A percentile compares a stretch with the other conserved stretches of the same genome.
These are phyloP conservation scores for Rosa persica DNA, from an alignment of 306 rosid species.

Conservation along the genomic window DNA sequence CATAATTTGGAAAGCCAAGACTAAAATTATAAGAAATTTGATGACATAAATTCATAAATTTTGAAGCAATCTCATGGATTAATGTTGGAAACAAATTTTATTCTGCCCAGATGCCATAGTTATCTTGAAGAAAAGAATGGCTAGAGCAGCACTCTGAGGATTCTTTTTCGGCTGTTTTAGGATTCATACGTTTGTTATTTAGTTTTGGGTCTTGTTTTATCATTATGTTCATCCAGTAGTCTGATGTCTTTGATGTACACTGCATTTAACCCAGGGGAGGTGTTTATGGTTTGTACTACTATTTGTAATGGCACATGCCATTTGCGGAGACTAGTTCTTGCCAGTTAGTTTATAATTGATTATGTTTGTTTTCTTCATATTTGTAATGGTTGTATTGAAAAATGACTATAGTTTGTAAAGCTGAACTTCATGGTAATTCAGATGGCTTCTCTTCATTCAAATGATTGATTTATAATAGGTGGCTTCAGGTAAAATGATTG, in stretches of 20 bases:
- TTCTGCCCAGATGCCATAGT: not conserved
- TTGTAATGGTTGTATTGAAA: no score
- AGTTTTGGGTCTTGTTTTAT: no score
- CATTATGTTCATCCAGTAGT: not conserved
- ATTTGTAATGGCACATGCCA: not conserved
- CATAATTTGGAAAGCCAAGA: not conserved
- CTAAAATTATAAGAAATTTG: not conserved
- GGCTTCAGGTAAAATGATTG: not conserved
- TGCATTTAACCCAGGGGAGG: not conserved
- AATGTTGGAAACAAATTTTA: not conserved
- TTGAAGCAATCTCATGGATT: not conserved
- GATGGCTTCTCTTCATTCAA: not conserved
- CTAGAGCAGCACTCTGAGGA: not conserved
- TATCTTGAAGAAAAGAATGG: no score
- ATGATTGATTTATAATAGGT: no score
- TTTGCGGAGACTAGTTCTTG: not conserved
- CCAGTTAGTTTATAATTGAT: not conserved
- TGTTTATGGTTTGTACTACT: not conserved
- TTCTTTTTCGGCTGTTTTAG: no score
- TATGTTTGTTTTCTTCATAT: not conserved
- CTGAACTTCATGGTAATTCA: not conserved
- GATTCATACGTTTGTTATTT: no score
- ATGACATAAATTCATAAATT: not conserved
- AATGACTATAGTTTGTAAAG: not conserved
- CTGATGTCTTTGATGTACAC: not conserved